Evolutionary conservation across 2,329 filamentous ascomycete species (phyloP), one percentile per base, ranked within the genome.

Genomic region (Pseudopyricularia cyperi): DNA sequence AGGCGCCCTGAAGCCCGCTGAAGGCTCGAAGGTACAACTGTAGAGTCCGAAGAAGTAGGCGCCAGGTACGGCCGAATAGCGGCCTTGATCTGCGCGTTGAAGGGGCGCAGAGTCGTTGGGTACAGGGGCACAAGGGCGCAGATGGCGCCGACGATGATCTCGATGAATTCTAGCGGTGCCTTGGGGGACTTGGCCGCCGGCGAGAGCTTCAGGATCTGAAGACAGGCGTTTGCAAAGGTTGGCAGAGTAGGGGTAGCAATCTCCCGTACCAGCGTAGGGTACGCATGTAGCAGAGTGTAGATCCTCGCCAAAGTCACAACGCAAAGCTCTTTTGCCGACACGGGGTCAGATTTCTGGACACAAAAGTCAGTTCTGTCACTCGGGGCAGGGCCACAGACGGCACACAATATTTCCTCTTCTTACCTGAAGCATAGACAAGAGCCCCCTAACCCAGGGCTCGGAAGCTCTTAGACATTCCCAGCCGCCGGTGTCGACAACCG

Each of bases 161-260:
- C 80, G 37, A 86, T 65, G 34, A 89, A 68, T 11, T 71, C 66
- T 55, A 63, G 62, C 48, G 72, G 74, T 12, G 67, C 64, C 57
- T 66, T 67, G n/a, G 60, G 58, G 7, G 61, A 57, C 57, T 70
- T 68, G 26, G 64, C 67, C 2, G 71, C 65, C 3, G 62, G 55
- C 0, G 69, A 64, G 0, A 68, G 63, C 57, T 80, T 73, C 62
- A 78, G 68, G 46, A 91, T 72, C 59, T 84, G 81, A 46, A 95
- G 66, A 59, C 85, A 89, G 3, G 84, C 75, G 1, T 79, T 82
- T 46, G 90, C 76, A 60, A 91, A 95, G 1, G 77, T 70, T 1
- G 87, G 81, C 19, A 96, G 70, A 3, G 81, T 87, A 3, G 89
- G 89, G 0, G 89, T 95, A 1, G 87, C 90, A 55, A 96, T 87